Evolutionary conservation across 768 basidiomycete genomes (phyloP).

Genomic region (Tremella yokohamensis): DNA sequence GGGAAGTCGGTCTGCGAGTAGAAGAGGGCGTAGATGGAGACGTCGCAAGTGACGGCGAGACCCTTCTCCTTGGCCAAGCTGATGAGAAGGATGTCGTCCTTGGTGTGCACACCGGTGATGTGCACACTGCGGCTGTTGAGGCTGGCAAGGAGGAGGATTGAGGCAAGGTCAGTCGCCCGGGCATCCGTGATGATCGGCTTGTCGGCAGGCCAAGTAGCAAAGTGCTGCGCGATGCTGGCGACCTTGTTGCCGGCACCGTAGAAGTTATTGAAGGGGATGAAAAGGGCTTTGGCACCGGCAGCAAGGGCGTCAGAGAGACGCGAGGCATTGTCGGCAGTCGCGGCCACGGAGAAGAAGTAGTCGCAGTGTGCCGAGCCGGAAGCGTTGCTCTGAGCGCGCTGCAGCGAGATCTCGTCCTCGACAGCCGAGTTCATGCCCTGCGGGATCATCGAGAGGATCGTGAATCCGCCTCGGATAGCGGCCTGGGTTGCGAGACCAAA

Average conservation of each 20-base stretch:
- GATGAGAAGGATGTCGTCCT: constrained; percentile 84
- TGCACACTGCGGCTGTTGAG: constrained; percentile 84
- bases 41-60: constrained; percentile 93
- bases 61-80: constrained; percentile 89
- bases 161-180: constrained; percentile 84
- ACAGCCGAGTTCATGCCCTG: constrained; percentile 63
- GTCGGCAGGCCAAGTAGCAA: constrained; percentile 81
- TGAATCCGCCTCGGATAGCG: constrained; percentile 84
- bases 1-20: constrained; percentile 75
- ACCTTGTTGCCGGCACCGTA: constrained; percentile 56
- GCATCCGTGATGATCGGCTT: constrained; percentile 95
- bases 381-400: constrained; percentile 65
- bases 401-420: constrained; percentile 65
- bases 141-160: constrained; percentile 87
- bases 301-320: constrained; percentile 63
- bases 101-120: constrained; percentile 78
- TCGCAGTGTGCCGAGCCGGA: constrained; percentile 73
- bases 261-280: constrained; percentile 67
- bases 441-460: constrained; percentile 74
- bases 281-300: constrained; percentile 77
- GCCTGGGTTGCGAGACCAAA: constrained; percentile 70
- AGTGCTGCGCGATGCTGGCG: constrained; percentile 76
- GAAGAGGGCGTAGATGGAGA: constrained; percentile 86
- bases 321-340: constrained; percentile 64
- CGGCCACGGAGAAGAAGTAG: constrained; percentile 76